Conservation (phyloP, 129 eudicot species). For the Saussurea involucrata region DNA sequence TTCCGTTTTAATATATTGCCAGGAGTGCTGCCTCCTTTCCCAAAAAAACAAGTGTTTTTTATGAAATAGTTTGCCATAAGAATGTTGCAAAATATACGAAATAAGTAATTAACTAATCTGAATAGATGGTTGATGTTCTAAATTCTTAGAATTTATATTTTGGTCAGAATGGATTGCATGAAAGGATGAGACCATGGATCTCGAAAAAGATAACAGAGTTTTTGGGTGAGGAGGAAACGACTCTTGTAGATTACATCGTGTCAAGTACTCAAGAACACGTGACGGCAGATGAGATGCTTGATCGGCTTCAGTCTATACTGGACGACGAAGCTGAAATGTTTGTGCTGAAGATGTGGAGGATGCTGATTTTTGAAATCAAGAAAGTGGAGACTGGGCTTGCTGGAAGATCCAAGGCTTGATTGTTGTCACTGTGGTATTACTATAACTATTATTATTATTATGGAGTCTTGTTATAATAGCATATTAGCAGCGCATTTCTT, state of each 20-base stretch:
- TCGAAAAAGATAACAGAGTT: constrained; percentile 91
- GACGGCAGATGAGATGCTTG: constrained; percentile 78
- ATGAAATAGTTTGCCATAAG: no score
- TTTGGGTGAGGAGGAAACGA: constrained; percentile 84
- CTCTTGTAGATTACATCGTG: constrained; percentile 87
- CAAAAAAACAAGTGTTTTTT: no score
- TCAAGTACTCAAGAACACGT: constrained; percentile 88
- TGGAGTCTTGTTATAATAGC: constrained; percentile 5
- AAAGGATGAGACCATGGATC: constrained; percentile 95
- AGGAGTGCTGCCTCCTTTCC: no score
- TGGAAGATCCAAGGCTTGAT: constrained; percentile 44
- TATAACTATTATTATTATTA: background rate
- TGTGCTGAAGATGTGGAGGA: constrained; percentile 98
- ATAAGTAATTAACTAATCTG: no score
- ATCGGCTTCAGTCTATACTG: constrained; percentile 60
- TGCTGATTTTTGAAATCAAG: constrained; percentile 93
- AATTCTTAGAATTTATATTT: no score
- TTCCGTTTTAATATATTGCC: no score
- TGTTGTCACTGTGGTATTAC: constrained; percentile 1
- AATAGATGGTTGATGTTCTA: no score
- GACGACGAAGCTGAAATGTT: constrained; percentile 99
- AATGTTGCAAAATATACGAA: no score
- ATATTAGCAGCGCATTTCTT: constrained; percentile 1
- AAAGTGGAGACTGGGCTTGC: constrained; percentile 84
- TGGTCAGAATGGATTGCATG: constrained; percentile 89